Evolutionary conservation across 805 yeast genomes (phyloP).

Genomic region (Candida tallmaniae): DNA sequence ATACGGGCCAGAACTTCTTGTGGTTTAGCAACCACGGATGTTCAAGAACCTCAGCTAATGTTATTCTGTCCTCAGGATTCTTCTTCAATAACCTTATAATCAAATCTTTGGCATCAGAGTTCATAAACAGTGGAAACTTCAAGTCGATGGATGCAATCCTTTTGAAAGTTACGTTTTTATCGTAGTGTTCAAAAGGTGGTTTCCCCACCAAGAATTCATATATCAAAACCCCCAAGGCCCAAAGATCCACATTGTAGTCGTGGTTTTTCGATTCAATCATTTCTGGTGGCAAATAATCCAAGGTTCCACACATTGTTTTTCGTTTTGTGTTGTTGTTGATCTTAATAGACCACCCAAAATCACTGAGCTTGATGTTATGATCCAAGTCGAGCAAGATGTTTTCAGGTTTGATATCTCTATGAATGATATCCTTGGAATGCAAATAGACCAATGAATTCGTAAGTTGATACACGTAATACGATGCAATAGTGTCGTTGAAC

Average conservation of each 20-base stretch:
- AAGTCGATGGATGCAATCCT: conserved; percentile 77
- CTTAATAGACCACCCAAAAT: conserved; percentile 91
- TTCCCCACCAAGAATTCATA: conserved; percentile 83
- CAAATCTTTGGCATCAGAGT: conserved; percentile 72
- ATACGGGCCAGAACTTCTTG: conserved; percentile 52
- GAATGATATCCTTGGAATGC: conserved; percentile 78
- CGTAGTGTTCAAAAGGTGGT: conserved; percentile 88
- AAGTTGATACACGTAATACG: conserved; percentile 77
- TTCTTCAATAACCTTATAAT: conserved; percentile 60
- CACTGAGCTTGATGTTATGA: conserved; percentile 78
- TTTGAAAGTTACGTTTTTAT: conserved; percentile 72
- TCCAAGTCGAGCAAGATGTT: conserved; percentile 76
- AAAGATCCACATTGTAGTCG: conserved; percentile 74
- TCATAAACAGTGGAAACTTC: conserved; percentile 64
- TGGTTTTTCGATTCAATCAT: conserved; percentile 83
- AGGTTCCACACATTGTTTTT: conserved; percentile 88
- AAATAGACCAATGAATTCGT: conserved; percentile 74
- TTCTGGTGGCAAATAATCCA: conserved; percentile 94
- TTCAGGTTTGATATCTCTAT: conserved; percentile 93
- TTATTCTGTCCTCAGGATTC: conserved; percentile 63
- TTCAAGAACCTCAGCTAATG: conserved; percentile 52
- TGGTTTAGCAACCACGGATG: conserved; percentile 86
- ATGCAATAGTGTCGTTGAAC: conserved; percentile 69
- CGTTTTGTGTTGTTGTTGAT: conserved; percentile 35
- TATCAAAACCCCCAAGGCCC: conserved; percentile 88